Conservation (phyloP, 768 basidiomycete genomes). For the Leccinum sublutescens region DNA sequence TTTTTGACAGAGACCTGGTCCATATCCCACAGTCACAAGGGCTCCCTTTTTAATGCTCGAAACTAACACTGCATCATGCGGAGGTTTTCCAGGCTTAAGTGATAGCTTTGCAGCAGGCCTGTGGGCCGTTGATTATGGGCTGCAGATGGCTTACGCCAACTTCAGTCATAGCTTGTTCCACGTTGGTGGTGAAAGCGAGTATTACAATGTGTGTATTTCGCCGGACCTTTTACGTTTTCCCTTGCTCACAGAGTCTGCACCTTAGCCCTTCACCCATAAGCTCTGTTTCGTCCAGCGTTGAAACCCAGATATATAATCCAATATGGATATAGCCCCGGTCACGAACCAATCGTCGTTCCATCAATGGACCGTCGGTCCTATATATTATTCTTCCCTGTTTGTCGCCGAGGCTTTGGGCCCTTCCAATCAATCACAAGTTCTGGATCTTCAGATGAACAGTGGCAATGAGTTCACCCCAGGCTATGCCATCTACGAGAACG, state of each 20-base stretch:
- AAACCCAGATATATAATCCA: background rate
- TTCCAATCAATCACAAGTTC: slow-evolving; percentile 59
- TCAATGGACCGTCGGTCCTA: slow-evolving; percentile 71
- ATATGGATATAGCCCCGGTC: slow-evolving; percentile 41
- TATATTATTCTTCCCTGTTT: slow-evolving; percentile 72
- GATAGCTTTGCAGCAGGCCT: slow-evolving; percentile 55
- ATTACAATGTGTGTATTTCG: slow-evolving; percentile 53
- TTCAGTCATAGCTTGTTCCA: slow-evolving; percentile 45
- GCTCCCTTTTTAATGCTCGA: slow-evolving; percentile 54
- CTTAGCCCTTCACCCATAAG: slow-evolving; percentile 40
- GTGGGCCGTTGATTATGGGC: slow-evolving; percentile 53
- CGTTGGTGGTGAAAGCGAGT: slow-evolving; percentile 61
- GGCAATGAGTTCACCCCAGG: slow-evolving; percentile 58
- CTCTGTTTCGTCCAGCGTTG: background rate
- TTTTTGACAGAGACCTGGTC: too few species aligned
- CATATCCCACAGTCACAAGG: slow-evolving; percentile 19
- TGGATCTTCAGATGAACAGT: slow-evolving; percentile 58
- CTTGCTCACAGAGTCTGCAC: background rate
- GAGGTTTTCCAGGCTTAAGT: slow-evolving; percentile 50
- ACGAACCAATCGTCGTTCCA: slow-evolving; percentile 55
- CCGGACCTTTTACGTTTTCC: background rate
- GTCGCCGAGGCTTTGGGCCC: slow-evolving; percentile 71
- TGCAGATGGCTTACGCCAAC: slow-evolving; percentile 51
- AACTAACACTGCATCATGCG: slow-evolving; percentile 55
- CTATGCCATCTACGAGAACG: slow-evolving; percentile 69